These are phyloP conservation scores for Quercus lobata DNA, from an alignment of 331 rosid species.

Conservation along the genomic window DNA sequence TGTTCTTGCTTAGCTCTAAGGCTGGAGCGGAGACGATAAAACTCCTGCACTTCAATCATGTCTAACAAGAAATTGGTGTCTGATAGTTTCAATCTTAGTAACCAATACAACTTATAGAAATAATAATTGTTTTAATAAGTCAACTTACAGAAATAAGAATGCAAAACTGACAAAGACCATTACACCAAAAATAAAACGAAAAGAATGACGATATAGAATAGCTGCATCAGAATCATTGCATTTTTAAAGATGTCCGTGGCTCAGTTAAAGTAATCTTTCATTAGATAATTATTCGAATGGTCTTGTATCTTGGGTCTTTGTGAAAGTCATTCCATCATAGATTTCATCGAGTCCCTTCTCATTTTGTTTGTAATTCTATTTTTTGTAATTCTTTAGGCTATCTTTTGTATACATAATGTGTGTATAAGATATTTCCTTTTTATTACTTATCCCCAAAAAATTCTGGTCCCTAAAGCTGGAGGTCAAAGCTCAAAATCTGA, in stretches of 20 bases:
- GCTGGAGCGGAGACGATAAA: constrained; percentile 86
- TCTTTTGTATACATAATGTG: no score
- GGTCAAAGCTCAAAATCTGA: background rate
- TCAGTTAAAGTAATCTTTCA: no score
- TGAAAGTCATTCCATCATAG: no score
- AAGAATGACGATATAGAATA: background rate
- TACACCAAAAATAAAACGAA: background rate
- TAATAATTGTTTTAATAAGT: no score
- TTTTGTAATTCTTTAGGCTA: no score
- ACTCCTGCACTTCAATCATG: constrained; percentile 81
- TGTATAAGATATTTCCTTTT: no score
- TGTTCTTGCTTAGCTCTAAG: constrained; percentile 88
- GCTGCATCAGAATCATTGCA: background rate
- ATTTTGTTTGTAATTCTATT: no score
- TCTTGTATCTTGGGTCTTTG: no score
- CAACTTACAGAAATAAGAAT: background rate
- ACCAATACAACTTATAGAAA: background rate
- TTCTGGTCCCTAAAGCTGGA: background rate
- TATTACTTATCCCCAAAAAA: background rate
- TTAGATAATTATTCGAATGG: no score
- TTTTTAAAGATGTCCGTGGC: no score
- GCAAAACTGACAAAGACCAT: background rate
- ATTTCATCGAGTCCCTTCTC: no score
- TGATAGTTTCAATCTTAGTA: constrained; percentile 16
- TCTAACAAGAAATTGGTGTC: constrained; percentile 31